A percentile compares a stretch with the other conserved stretches of the same genome.
Evolutionary conservation across 2,329 filamentous ascomycete genomes (phyloP).

Genomic region (Mycogone perniciosa): DNA sequence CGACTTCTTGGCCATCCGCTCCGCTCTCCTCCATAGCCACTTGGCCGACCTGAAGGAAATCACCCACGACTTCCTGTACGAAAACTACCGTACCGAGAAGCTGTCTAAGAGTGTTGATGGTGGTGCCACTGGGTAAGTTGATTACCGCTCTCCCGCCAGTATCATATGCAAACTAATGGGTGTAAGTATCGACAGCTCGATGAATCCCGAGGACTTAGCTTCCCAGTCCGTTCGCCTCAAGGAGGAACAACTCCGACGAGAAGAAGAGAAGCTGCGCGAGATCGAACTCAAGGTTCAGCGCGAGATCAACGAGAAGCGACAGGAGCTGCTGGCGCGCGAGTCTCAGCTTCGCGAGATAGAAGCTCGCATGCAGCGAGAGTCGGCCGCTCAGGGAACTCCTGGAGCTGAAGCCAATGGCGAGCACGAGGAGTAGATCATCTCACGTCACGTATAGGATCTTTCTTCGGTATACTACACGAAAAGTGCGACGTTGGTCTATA

Average conservation of each 20-base stretch:
- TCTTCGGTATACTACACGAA: slow-evolving; percentile 26
- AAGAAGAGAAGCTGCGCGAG: slow-evolving; percentile 99
- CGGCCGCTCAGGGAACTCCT: slow-evolving; percentile 45
- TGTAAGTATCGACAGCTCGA: slow-evolving; percentile 61
- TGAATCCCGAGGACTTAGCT: slow-evolving; percentile 96
- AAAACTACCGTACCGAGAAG: slow-evolving; percentile 99
- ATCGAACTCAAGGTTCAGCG: slow-evolving; percentile 99
- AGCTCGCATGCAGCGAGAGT: slow-evolving; percentile 89
- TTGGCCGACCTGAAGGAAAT: slow-evolving; percentile 98
- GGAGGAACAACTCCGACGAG: slow-evolving; percentile 97
- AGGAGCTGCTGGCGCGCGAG: slow-evolving; percentile 94
- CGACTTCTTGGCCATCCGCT: slow-evolving; percentile 95
- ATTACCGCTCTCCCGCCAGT: not conserved
- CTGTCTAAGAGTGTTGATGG: slow-evolving; percentile 98
- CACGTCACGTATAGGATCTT: slow-evolving; percentile 25
- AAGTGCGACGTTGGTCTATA: slow-evolving; percentile 39
- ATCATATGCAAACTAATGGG: slow-evolving; percentile 20
- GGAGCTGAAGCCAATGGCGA: slow-evolving; percentile 47
- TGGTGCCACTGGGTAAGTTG: slow-evolving; percentile 75
- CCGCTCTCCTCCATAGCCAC: slow-evolving; percentile 94
- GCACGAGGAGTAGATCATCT: slow-evolving; percentile 40
- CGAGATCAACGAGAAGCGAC: slow-evolving; percentile 99
- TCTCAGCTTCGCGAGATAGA: slow-evolving; percentile 98
- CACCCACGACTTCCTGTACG: slow-evolving; percentile 98
- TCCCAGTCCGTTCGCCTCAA: slow-evolving; percentile 97